phyloP scores from a whole-genome alignment of 345 rosid species.

The Bretschneidera sinensis region DNA sequence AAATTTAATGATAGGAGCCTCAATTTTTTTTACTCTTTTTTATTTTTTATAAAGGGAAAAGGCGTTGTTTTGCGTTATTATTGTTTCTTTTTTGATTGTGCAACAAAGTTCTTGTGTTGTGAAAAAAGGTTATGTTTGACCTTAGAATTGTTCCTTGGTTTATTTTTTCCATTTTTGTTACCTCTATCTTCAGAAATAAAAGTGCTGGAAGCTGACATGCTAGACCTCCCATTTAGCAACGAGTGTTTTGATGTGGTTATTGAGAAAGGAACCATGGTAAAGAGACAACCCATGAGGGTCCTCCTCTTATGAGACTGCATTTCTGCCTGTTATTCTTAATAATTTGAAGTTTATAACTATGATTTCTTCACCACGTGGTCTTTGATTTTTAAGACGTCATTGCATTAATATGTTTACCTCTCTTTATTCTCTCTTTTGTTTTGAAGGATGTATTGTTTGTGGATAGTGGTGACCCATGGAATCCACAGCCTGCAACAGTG shows the following conservation, averaged over 20 bases:
- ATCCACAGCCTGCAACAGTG: constrained; percentile 64
- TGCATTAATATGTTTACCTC: neutral
- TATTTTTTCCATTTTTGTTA: constrained; percentile 15
- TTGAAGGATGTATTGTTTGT: constrained; percentile 86
- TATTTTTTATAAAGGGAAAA: neutral
- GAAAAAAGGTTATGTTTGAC: constrained; percentile 2
- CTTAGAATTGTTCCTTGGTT: constrained; percentile 20
- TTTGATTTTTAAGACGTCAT: neutral
- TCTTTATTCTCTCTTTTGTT: constrained; percentile 1
- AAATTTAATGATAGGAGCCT: no score
- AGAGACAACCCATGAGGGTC: constrained; percentile 5
- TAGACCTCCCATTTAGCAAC: constrained; percentile 70
- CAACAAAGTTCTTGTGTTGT: neutral
- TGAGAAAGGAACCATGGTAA: constrained; percentile 99
- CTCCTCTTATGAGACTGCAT: neutral
- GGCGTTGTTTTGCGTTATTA: neutral
- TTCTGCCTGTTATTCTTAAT: constrained; percentile 2
- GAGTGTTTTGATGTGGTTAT: constrained; percentile 79
- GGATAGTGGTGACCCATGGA: constrained; percentile 97
- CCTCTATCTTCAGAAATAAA: constrained; percentile 65
- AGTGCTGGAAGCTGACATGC: constrained; percentile 95
- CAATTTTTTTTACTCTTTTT: no score
- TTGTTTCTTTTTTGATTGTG: neutral
- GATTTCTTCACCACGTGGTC: neutral
- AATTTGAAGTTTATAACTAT: constrained; percentile 5